phyloP scores from a whole-genome alignment of 805 yeast species.

The Tetrapisispora namnaoensis region DNA sequence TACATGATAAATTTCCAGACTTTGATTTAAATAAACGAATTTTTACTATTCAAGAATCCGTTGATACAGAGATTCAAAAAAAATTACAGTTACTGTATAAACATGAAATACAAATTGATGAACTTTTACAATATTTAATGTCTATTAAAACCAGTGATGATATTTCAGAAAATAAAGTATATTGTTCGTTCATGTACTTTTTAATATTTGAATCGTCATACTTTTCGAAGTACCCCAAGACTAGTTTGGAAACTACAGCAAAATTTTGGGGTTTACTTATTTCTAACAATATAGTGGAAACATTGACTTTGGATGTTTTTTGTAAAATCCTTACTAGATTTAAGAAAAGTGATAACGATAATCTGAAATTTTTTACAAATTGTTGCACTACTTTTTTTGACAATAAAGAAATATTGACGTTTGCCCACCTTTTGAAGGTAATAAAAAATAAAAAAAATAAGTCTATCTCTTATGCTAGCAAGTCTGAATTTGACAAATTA shows the following conservation, averaged over 20 bases:
- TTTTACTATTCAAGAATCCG: constrained; percentile 16
- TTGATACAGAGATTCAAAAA: constrained; percentile 86
- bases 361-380: constrained; percentile 90
- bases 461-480: neutral
- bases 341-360: constrained; percentile 75
- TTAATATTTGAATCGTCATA: constrained; percentile 87
- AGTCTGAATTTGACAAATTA: too few species aligned
- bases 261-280: constrained; percentile 87
- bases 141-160: constrained; percentile 63
- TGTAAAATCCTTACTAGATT: constrained; percentile 78
- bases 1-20: neutral
- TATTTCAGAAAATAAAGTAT: constrained; percentile 90
- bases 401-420: constrained; percentile 36
- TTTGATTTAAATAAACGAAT: neutral
- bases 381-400: constrained; percentile 50
- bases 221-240: constrained; percentile 89
- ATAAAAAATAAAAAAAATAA: constrained; percentile 7
- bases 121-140: constrained; percentile 71
- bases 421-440: constrained; percentile 61
- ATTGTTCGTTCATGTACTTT: constrained; percentile 95
- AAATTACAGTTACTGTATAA: constrained; percentile 90
- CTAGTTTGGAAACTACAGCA: constrained; percentile 89
- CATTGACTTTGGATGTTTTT: constrained; percentile 81
- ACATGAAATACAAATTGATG: constrained; percentile 78
- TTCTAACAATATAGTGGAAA: constrained; percentile 72